phyloP scores from a whole-genome alignment of 1,284 basidiomycete species.

The Ceratobasidium sp. region DNA sequence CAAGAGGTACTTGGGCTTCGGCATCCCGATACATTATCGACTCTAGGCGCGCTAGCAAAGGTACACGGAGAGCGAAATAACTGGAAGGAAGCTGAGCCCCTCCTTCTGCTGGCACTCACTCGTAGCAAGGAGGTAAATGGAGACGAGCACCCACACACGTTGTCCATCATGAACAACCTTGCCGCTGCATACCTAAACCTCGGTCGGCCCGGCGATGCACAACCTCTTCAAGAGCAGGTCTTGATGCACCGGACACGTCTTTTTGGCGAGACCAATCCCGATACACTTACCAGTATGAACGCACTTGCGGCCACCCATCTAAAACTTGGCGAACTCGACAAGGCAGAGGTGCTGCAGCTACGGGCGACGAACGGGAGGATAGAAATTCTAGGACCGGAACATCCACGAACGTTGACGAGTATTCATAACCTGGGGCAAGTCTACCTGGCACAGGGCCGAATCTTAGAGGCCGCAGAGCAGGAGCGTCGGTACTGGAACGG shows the following conservation, averaged over 20 bases:
- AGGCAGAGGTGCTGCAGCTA: constrained; percentile 13
- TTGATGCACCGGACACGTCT: neutral
- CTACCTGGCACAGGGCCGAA: constrained; percentile 10
- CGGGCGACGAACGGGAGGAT: neutral
- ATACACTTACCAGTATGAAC: constrained; percentile 14
- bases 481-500: neutral
- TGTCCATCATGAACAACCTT: constrained; percentile 27
- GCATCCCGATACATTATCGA: constrained; percentile 24
- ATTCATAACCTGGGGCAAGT: neutral
- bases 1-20: neutral
- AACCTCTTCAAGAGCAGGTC: neutral
- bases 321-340: neutral
- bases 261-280: constrained; percentile 24
- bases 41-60: neutral
- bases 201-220: constrained; percentile 12
- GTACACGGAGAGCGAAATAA: neutral
- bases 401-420: constrained; percentile 18
- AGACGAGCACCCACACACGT: constrained; percentile 22
- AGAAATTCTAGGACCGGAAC: constrained; percentile 13
- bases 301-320: neutral
- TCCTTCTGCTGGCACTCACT: neutral
- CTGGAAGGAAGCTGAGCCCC: constrained; percentile 3
- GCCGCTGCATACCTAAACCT: neutral
- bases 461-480: neutral
- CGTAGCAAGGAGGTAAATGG: constrained; percentile 6